Evolutionary conservation across 768 basidiomycete genomes (phyloP), one percentile per base, ranked within the genome.

Genomic region (Amanita pseudoporphyria): DNA sequence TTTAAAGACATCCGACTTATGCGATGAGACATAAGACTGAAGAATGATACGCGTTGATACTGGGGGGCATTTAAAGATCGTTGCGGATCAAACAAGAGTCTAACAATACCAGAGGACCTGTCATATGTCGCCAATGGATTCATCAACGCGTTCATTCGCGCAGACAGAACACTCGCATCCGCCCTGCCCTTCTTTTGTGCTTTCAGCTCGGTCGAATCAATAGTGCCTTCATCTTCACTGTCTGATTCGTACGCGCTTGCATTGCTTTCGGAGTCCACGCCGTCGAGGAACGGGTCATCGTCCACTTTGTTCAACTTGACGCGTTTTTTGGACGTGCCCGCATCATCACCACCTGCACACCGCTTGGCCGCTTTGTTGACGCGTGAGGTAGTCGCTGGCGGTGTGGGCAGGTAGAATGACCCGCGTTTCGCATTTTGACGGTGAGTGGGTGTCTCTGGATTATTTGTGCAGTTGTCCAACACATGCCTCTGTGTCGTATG

Each of bases 11-110:
- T 89, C 86, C 5, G 76, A 72, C 62, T 78, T 84, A 53, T 80
- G 67, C 0, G 86, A 87, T 0, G 87, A 89, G 3, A 89, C 84
- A 56, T 87, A 87, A 0, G 84, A 80, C 47, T 74, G 71, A 28
- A 91, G 66, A 44, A 85, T 71, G 19, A 72, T 63, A 9, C 71
- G 70, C 5, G 81, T 82, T 1, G 82, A 75, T 19, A 70, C 83
- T 87, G 55, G n/a, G 6, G 5, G 6, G n/a, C 14, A 35, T 24
- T n/a, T 28, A 1, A 50, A 18, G 16, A 43, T 50, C 32, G 24
- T 33, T 3, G 7, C 30, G 19, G 45, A 39, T 45, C 6, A 33
- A 32, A 52, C 36, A 9, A 41, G 16, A 53, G 24, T 26, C 31
- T 58, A 52, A 49, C 16, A 22, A n/a, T 41, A 49, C 47, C n/a